phyloP scores from a whole-genome alignment of 371 early-diverging fungal genomes.

The Syncephalastrum sp. region DNA sequence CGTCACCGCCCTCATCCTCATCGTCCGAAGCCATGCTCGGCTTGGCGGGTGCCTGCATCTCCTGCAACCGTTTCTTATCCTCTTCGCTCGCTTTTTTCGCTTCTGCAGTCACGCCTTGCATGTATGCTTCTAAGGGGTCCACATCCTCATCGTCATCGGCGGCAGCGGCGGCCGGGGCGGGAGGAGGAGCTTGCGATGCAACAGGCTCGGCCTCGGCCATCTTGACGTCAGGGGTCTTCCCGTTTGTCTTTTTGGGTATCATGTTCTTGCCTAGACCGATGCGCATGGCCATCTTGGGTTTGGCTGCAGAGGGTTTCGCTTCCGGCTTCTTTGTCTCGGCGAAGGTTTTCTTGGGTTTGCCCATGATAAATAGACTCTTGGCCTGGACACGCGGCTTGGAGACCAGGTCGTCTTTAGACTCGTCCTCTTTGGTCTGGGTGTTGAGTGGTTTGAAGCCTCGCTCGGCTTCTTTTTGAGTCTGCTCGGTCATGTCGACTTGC shows the following conservation, averaged over 20 bases:
- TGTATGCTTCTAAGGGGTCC: conserved; percentile 84
- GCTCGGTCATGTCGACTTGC: conserved; percentile 14
- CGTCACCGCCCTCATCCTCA: conserved; percentile 48
- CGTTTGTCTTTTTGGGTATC: conserved; percentile 15
- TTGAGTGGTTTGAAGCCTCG: conserved; percentile 33
- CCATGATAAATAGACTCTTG: not conserved
- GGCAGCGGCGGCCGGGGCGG: conserved; percentile 7
- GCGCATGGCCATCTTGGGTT: conserved; percentile 36
- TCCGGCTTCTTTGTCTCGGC: not conserved
- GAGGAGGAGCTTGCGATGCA: not conserved
- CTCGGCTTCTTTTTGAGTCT: conserved; percentile 18
- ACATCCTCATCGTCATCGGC: conserved; percentile 31
- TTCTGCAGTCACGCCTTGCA: conserved; percentile 79
- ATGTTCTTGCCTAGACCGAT: conserved; percentile 36
- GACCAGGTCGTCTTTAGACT: conserved; percentile 16
- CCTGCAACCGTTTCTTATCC: conserved; percentile 46
- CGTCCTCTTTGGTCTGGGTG: conserved; percentile 18
- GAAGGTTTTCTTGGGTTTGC: conserved; percentile 5
- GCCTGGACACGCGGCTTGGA: conserved; percentile 6
- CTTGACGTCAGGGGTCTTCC: not conserved
- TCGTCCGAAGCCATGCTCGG: conserved; percentile 46
- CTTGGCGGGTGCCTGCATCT: conserved; percentile 19
- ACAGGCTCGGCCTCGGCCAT: conserved; percentile 6
- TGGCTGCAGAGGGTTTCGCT: conserved; percentile 4
- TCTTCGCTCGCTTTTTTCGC: conserved; percentile 70